Evolutionary conservation across 1,139 yeast genomes (phyloP), one percentile per base, ranked within the genome.

Genomic region (Protomyces macrosporus): DNA sequence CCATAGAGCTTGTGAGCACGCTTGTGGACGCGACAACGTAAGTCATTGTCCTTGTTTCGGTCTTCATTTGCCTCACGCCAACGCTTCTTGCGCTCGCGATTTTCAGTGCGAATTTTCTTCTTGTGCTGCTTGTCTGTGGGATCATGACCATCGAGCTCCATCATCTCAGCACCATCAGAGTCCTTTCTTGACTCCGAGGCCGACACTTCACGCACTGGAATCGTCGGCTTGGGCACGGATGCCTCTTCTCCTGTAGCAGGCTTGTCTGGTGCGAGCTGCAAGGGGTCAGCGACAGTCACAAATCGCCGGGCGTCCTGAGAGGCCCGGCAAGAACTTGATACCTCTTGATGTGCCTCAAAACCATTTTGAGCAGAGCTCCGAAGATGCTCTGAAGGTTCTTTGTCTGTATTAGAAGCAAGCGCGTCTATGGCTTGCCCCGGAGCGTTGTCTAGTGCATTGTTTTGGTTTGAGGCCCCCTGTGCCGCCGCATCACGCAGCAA

Each of bases 31-130:
- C 98, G 78, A 0, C 88, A 83, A 62, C 95, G 80, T 66, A 91
- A 76, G 72, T 91, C 98, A 70, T 88, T 87, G 72, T 90, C 97
- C 75, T 89, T 86, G 73, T 91, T 91, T 68, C 95, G 80, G 67
- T 87, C 87, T 14, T 83, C 82, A 72, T 91, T 90, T 45, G 84
- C 86, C 67, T 85, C 93, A 72, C 98, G 82, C 98, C 98, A 93
- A 69, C 84, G 83, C 76, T 90, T 86, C 76, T 93, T 93, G 48
- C 98, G 80, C 67, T 88, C 93, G 59, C 96, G 80, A 70, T 90
- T 90, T 65, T 86, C 95, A 35, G 83, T 73, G 6, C 67, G 60
- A 6, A 57, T 64, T 10, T 65, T 59, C n/a, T 63, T 67, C n/a
- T 63, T 67, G 52, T 34, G 45, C 30, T 58, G 56, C 12, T 36